Evolutionary conservation across 73 alveolate species (phyloP).

Genomic region (Paramecium sonneborni): DNA sequence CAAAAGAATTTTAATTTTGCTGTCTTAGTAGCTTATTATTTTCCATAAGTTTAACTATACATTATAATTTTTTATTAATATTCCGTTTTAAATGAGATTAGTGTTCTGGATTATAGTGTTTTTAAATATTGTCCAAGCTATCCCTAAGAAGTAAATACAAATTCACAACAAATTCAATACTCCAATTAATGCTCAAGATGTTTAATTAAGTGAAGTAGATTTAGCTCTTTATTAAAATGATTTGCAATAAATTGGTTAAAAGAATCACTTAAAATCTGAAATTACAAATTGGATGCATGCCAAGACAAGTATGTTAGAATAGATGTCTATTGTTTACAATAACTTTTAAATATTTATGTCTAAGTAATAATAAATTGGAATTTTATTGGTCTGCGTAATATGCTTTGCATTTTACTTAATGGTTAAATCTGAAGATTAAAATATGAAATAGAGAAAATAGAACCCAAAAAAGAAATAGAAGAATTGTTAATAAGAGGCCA

Average conservation of each 20-base stretch:
- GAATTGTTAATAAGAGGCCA: not conserved
- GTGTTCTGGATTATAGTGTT: not conserved
- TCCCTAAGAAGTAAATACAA: not conserved
- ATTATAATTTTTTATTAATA: not conserved
- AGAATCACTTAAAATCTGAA: not conserved
- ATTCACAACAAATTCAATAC: not conserved
- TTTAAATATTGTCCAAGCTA: not conserved
- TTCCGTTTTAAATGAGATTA: not conserved
- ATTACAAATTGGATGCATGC: not conserved
- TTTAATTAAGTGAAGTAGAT: not conserved
- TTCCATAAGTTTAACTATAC: slow-evolving; percentile 53
- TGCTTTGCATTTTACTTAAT: not conserved
- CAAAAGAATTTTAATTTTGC: slow-evolving; percentile 61
- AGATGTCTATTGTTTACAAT: not conserved
- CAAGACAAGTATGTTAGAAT: not conserved
- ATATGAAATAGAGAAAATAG: not conserved
- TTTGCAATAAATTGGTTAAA: not conserved
- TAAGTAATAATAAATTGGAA: not conserved
- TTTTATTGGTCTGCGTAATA: not conserved
- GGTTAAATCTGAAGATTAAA: not conserved
- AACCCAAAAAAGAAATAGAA: not conserved
- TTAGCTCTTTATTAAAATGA: not conserved
- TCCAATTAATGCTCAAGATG: not conserved
- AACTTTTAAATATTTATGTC: not conserved
- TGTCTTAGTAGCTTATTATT: slow-evolving; percentile 35